These are phyloP conservation scores for Chalciporus sp. DNA, from an alignment of 1,284 basidiomycete species.

Conservation along the genomic window DNA sequence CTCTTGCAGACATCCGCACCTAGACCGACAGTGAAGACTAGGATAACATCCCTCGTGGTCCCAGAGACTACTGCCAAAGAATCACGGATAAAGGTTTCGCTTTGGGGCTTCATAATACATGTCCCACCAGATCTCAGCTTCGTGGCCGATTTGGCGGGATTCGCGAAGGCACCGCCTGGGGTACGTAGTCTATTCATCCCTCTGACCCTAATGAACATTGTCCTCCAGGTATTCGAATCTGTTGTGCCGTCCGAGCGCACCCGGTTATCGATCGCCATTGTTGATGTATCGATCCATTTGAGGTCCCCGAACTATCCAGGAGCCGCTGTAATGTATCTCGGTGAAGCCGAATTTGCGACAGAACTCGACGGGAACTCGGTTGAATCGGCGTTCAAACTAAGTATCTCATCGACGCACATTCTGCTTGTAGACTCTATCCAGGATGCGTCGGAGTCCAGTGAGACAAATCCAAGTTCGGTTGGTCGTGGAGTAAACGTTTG, in stretches of 20 bases:
- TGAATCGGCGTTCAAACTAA: slow-evolving; percentile 55
- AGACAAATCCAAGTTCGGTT: slow-evolving; percentile 3
- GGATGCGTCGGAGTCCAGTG: slow-evolving; percentile 31
- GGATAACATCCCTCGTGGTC: slow-evolving; percentile 68
- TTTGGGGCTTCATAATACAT: slow-evolving; percentile 69
- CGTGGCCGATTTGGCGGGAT: slow-evolving; percentile 63
- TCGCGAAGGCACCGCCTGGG: slow-evolving; percentile 86
- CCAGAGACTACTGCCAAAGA: slow-evolving; percentile 77
- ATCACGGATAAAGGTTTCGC: slow-evolving; percentile 66
- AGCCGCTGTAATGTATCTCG: slow-evolving; percentile 67
- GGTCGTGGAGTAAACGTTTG: slow-evolving; percentile 53
- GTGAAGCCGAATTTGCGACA: slow-evolving; percentile 66
- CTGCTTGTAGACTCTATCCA: slow-evolving; percentile 67
- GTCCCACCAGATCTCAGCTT: slow-evolving; percentile 67
- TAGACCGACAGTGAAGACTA: slow-evolving; percentile 62
- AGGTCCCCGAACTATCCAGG: slow-evolving; percentile 65
- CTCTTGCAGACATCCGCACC: slow-evolving; percentile 43
- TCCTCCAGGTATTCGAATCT: slow-evolving; percentile 80
- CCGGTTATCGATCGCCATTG: slow-evolving; percentile 62
- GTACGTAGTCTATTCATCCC: slow-evolving; percentile 46
- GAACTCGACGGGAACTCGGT: slow-evolving; percentile 70
- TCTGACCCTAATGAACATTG: slow-evolving; percentile 1
- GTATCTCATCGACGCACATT: slow-evolving; percentile 50
- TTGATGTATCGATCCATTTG: slow-evolving; percentile 69
- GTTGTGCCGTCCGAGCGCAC: slow-evolving; percentile 92